Evolutionary conservation across 2,329 filamentous ascomycete genomes (phyloP), one percentile per base, ranked within the genome.

Genomic region (Fusarium devonianum): DNA sequence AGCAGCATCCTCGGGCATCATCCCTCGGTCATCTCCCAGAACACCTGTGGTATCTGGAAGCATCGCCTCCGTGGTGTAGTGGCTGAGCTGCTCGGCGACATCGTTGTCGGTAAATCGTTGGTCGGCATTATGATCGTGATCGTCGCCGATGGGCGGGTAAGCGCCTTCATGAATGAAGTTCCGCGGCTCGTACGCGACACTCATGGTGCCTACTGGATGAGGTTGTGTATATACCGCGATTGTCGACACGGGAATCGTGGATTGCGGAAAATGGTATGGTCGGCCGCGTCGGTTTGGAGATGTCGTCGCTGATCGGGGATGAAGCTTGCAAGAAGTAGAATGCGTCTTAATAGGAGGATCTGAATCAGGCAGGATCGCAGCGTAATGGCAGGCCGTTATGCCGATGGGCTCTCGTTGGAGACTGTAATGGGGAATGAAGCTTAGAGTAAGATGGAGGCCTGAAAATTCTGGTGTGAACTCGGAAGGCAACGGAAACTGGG

Each of bases 131-230:
- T 76, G 71, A 34, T 78, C 75, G 46, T 72, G 68, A 11, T 74
- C 73, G 56, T 78, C 76, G 32, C 72, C 73, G 46, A 80, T 77
- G 17, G 75, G 66, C 7, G 78, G 73, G 49, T 81, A 81, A 14
- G 70, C 66, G 43, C 75, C 77, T 41, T 78, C 75, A 44, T 79
- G 73, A 28, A 80, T 72, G 52, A 81, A 78, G 58, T 69, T 73
- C 49, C 78, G 71, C 17, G 75, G 69, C 58, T 82, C 78, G 63
- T 78, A 82, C 29, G 77, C 78, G 60, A 82, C 77, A 56, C 74
- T 78, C 78, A 81, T 81, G 37, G 62, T 73, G 66, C 46, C 57
- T 41, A 46, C 49, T 44, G 48, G 41, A 43, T 45, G 54, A 19
- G 38, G 51, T 35, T 38, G 38, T 36, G 7, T 40, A 44, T 39